Base-by-base conservation (phyloP, 192 early-diverging fungal species). In the Podila clonocystis region DNA sequence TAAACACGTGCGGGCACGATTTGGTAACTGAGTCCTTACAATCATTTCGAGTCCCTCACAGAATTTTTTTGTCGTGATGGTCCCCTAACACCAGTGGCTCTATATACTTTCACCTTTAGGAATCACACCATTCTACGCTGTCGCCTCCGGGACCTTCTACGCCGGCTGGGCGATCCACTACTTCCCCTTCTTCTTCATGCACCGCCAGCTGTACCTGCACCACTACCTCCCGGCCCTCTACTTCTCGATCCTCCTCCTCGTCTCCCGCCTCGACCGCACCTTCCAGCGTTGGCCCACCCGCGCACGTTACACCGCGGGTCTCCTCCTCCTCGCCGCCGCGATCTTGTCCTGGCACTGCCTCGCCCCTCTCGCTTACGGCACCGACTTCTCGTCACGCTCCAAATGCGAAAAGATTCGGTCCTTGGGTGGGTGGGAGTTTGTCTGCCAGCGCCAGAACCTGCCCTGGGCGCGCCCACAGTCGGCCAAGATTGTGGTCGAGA, bases 221-320 rank as follows among this genome's bases (percentile, higher is more conserved):
- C 95, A 98, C 73, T 98, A 97, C 72, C 88, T 97, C 34, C 96
- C 97, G 0, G 90, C 96, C n/a, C 86, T 97, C n/a, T 97, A 95
- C 84, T 93, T 97, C 73, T 90, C 91, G 24, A 87, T 97, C 65
- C 87, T 97, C 48, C 82, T 89, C 2, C 55, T 95, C 28, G 91
- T 89, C 45, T 86, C 82, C 24, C 65, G 90, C 5, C 79, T 94
- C 65, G 94, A 95, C 65, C 73, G 88, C 62, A 63, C 24, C 5
- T 48, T 60, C 48, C 70, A 72, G 38, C 30, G 30, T 9, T 72
- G 93, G 84, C 75, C 58, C 64, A 73, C 67, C 9, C 77, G 85
- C 55, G 67, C 75, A 61, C 48, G 76, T 41, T 74, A 74, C 59
- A 38, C 22, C 17, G 62, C 57, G 0, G 71, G 72, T 7, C 31